A percentile compares a stretch with the other conserved stretches of the same genome.
Evolutionary conservation across 2,329 filamentous ascomycete species (phyloP).

Genomic region (Setomelanomma holmii): DNA sequence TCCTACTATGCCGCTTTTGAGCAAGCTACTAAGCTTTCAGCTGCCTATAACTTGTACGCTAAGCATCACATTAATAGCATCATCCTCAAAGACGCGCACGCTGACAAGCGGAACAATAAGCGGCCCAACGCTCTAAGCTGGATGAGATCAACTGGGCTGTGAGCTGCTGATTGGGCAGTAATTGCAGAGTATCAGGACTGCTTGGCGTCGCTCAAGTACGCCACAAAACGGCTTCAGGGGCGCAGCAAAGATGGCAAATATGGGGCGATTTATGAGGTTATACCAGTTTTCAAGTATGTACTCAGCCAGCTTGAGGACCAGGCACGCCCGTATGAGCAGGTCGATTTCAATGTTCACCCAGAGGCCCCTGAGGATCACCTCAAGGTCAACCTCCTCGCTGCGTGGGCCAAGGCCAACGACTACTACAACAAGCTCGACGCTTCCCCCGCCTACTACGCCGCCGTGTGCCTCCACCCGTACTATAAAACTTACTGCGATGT

Average conservation of each 20-base stretch:
- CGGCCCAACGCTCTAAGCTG: conserved; percentile 1
- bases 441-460: no score
- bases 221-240: conserved; percentile 4
- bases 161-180: no score
- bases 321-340: no score
- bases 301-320: background rate
- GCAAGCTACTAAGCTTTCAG: background rate
- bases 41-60: conserved; percentile 1
- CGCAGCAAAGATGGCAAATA: conserved; percentile 2
- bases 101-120: background rate
- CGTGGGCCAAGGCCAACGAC: no score
- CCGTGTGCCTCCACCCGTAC: no score
- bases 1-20: no score
- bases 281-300: background rate
- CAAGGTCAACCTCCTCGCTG: no score
- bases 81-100: background rate
- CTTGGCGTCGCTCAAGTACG: background rate
- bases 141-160: conserved; percentile 5
- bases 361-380: no score
- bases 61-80: conserved; percentile 2
- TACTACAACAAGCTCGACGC: no score
- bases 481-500: background rate
- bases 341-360: no score
- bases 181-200: no score
- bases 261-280: conserved; percentile 4